phyloP scores from a whole-genome alignment of 2,329 filamentous ascomycete genomes.

The Nothopassalora personata region DNA sequence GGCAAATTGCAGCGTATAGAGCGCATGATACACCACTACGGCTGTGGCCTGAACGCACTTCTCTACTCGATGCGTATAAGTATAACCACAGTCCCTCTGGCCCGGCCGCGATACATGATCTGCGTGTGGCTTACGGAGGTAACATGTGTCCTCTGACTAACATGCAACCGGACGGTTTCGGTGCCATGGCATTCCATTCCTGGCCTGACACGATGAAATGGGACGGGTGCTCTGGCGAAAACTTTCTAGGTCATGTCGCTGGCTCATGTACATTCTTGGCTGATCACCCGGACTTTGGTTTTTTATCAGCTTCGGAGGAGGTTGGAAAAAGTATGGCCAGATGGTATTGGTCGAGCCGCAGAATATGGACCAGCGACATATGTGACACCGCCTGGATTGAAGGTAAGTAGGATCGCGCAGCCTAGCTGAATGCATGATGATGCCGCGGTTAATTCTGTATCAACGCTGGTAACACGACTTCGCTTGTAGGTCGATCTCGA shows the following conservation, averaged over 20 bases:
- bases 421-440: slow-evolving; percentile 22
- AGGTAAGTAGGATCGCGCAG: too few relatives aligned
- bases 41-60: slow-evolving; percentile 53
- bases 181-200: slow-evolving; percentile 49
- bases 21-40: slow-evolving; percentile 57
- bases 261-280: slow-evolving; percentile 49
- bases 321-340: slow-evolving; percentile 6
- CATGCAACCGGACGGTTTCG: slow-evolving; percentile 31
- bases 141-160: slow-evolving; percentile 51
- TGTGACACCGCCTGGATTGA: too few relatives aligned
- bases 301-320: slow-evolving; percentile 48
- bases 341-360: too few relatives aligned
- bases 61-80: slow-evolving; percentile 50
- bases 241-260: slow-evolving; percentile 49
- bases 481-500: slow-evolving; percentile 38
- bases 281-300: slow-evolving; percentile 41
- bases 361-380: too few relatives aligned
- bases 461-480: slow-evolving; percentile 45
- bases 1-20: slow-evolving; percentile 41
- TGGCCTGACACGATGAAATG: slow-evolving; percentile 38
- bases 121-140: slow-evolving; percentile 53
- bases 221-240: slow-evolving; percentile 54
- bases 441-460: slow-evolving; percentile 36
- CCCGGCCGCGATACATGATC: slow-evolving; percentile 42
- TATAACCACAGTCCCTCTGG: slow-evolving; percentile 32